Evolutionary conservation across 2,329 filamentous ascomycete genomes (phyloP).

Genomic region (Chrysosporium keratinophilum): DNA sequence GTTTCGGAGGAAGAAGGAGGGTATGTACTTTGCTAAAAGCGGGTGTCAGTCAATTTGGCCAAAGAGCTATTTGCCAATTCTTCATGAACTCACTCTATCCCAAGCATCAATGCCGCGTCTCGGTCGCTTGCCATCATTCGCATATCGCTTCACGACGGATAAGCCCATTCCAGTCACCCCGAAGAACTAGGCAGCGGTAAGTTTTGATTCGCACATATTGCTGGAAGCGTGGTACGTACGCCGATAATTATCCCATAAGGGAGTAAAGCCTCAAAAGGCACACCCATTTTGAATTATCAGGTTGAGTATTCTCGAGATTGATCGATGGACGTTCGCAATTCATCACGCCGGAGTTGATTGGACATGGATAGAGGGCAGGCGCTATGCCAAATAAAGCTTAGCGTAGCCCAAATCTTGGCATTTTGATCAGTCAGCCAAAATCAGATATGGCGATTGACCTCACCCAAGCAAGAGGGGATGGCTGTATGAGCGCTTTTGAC

Average conservation of each 20-base stretch:
- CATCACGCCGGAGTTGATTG: neutral
- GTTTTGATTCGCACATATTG: neutral
- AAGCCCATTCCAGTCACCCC: slow-evolving; percentile 49
- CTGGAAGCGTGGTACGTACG: slow-evolving; percentile 36
- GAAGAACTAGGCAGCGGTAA: slow-evolving; percentile 44
- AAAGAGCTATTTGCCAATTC: neutral
- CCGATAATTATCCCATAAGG: slow-evolving; percentile 54
- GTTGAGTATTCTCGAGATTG: neutral
- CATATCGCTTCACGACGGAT: slow-evolving; percentile 47
- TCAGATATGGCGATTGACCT: slow-evolving; percentile 15
- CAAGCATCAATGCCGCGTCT: slow-evolving; percentile 52
- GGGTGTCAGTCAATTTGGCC: slow-evolving; percentile 7
- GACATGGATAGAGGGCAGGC: neutral
- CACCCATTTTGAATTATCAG: slow-evolving; percentile 43
- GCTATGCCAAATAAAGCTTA: slow-evolving; percentile 12
- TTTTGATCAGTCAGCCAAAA: slow-evolving; percentile 18
- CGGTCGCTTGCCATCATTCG: slow-evolving; percentile 53
- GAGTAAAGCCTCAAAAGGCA: slow-evolving; percentile 56
- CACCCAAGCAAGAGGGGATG: slow-evolving; percentile 15
- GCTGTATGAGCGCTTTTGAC: slow-evolving; percentile 21
- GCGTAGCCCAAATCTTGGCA: slow-evolving; percentile 12
- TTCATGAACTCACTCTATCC: slow-evolving; percentile 47
- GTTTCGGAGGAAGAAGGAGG: neutral
- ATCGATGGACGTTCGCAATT: slow-evolving; percentile 1
- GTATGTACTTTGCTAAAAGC: slow-evolving; percentile 44